A percentile compares a stretch with the other conserved stretches of the same genome.
phyloP scores from a whole-genome alignment of 495 filamentous ascomycete species.

The Paragyromitra xinjiangensis region DNA sequence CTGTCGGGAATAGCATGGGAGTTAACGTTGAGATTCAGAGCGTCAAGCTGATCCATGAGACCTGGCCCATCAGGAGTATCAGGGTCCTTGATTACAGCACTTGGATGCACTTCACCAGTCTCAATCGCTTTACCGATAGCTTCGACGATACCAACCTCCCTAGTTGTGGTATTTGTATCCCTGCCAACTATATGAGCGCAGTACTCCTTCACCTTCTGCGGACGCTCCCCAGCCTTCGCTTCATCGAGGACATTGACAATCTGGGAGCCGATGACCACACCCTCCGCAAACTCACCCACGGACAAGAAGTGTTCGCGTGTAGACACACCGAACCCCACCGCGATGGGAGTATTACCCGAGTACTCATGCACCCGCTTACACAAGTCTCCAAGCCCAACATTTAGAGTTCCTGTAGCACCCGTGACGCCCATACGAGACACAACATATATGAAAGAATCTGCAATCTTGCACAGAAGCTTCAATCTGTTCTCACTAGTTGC shows the following conservation, averaged over 20 bases:
- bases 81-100: conserved; percentile 70
- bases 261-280: conserved; percentile 97
- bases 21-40: conserved; percentile 67
- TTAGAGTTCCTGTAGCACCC: conserved; percentile 84
- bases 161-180: conserved; percentile 62
- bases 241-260: conserved; percentile 82
- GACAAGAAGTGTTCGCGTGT: conserved; percentile 92
- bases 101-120: conserved; percentile 65
- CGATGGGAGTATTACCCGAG: conserved; percentile 88
- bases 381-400: conserved; percentile 78
- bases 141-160: conserved; percentile 72
- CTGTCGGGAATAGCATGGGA: conserved; percentile 68
- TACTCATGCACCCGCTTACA: conserved; percentile 86
- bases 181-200: conserved; percentile 81
- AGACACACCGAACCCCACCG: conserved; percentile 94
- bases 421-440: conserved; percentile 98
- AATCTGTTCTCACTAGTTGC: conserved; percentile 91
- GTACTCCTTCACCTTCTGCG: conserved; percentile 83
- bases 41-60: conserved; percentile 75
- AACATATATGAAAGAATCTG: conserved; percentile 99
- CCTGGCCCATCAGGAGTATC: conserved; percentile 69
- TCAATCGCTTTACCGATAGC: conserved; percentile 66
- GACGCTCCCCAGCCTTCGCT: conserved; percentile 72
- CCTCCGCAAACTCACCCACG: conserved; percentile 83
- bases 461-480: conserved; percentile 94